A percentile compares a stretch with the other conserved stretches of the same genome.
These are phyloP conservation scores for Fusarium hainanense DNA, from an alignment of 2,329 filamentous ascomycete genomes.

Conservation along the genomic window DNA sequence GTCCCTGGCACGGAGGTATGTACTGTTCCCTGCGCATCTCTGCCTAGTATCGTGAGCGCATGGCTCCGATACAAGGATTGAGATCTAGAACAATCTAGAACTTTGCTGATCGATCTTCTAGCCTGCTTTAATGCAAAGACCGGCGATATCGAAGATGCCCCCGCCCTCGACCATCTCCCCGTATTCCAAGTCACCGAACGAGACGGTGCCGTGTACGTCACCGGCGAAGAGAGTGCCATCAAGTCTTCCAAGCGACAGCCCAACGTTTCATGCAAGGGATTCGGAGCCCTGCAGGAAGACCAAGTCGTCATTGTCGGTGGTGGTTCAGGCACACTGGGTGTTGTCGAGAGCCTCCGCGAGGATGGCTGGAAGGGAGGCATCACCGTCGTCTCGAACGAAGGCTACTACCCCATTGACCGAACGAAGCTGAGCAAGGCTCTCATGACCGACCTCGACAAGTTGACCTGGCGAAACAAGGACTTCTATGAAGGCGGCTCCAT, in stretches of 20 bases:
- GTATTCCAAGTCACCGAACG: slow-evolving; percentile 85
- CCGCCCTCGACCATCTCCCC: slow-evolving; percentile 85
- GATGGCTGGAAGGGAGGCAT: slow-evolving; percentile 83
- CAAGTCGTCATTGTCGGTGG: slow-evolving; percentile 89
- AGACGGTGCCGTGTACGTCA: slow-evolving; percentile 85
- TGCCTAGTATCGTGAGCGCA: not conserved
- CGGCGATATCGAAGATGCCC: slow-evolving; percentile 95
- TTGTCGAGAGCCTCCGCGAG: slow-evolving; percentile 83
- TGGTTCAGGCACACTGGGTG: slow-evolving; percentile 84
- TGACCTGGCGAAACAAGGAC: slow-evolving; percentile 78
- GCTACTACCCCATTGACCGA: slow-evolving; percentile 88
- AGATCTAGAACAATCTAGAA: not conserved
- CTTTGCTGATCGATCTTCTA: slow-evolving; percentile 49
- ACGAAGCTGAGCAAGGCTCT: slow-evolving; percentile 96
- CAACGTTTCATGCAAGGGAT: slow-evolving; percentile 75
- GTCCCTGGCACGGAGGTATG: slow-evolving; percentile 94
- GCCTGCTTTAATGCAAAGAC: slow-evolving; percentile 92
- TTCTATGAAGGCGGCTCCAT: slow-evolving; percentile 77
- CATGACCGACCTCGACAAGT: slow-evolving; percentile 80
- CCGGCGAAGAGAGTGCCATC: slow-evolving; percentile 80
- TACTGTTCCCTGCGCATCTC: slow-evolving; percentile 12
- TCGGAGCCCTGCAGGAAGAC: slow-evolving; percentile 61
- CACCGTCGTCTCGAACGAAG: slow-evolving; percentile 85
- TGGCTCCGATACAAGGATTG: not conserved
- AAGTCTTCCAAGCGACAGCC: slow-evolving; percentile 80